Conservation (phyloP, 1,139 yeast genomes). For the Blastobotrys elegans region DNA sequence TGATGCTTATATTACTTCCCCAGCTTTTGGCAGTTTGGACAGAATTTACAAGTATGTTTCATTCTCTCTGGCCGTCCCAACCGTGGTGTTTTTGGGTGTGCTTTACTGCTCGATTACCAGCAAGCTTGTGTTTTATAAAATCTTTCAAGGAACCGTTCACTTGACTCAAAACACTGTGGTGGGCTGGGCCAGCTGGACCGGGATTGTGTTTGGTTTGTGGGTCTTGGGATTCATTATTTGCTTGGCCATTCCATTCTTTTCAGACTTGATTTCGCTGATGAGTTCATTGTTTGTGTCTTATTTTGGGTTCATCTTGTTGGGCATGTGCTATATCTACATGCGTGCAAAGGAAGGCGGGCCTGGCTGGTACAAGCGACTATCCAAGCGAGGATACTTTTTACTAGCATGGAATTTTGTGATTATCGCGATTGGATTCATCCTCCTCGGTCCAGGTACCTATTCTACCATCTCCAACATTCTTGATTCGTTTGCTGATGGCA, state of each 20-base stretch:
- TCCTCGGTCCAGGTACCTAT: constrained; percentile 56
- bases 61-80: constrained; percentile 58
- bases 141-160: constrained; percentile 42
- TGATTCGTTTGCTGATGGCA: constrained; percentile 43
- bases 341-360: constrained; percentile 27
- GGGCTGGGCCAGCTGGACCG: constrained; percentile 53
- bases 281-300: constrained; percentile 61
- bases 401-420: constrained; percentile 37
- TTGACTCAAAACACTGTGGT: constrained; percentile 44
- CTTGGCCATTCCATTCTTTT: constrained; percentile 59
- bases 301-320: constrained; percentile 65
- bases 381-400: constrained; percentile 27
- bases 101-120: constrained; percentile 52
- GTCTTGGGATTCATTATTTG: constrained; percentile 53
- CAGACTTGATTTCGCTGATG: constrained; percentile 54
- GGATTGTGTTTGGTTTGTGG: constrained; percentile 45
- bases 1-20: constrained; percentile 49
- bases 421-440: constrained; percentile 46
- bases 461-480: constrained; percentile 52
- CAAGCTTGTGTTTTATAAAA: constrained; percentile 44
- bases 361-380: constrained; percentile 22
- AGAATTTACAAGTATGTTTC: constrained; percentile 48
- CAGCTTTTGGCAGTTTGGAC: constrained; percentile 52
- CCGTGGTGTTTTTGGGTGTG: constrained; percentile 52
- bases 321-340: constrained; percentile 48